phyloP scores from a whole-genome alignment of 108 stramenopile species.

The Fistulifera pelliculosa region DNA sequence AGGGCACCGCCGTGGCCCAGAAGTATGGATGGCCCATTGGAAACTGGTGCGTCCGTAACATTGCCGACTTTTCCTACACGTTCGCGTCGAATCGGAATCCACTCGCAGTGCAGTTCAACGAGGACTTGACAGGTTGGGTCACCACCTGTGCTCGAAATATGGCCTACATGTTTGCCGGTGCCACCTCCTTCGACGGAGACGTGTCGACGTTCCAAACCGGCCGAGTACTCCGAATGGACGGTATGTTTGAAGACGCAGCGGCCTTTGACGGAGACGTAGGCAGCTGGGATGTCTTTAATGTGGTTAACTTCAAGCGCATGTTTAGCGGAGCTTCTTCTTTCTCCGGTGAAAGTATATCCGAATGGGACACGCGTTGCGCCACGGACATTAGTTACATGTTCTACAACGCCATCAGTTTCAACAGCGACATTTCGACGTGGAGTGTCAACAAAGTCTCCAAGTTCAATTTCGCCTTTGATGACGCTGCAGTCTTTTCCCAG shows the following conservation, averaged over 20 bases:
- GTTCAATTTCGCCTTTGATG: constrained; percentile 1
- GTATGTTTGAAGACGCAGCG: constrained; percentile 17
- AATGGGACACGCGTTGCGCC: constrained; percentile 1
- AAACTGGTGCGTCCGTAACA: constrained; percentile 24
- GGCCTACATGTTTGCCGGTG: constrained; percentile 18
- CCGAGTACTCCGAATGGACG: constrained; percentile 4
- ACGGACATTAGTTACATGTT: background rate
- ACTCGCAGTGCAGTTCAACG: constrained; percentile 27
- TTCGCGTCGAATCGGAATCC: constrained; percentile 6
- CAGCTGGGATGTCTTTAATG: constrained; percentile 6
- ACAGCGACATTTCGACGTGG: constrained; percentile 20
- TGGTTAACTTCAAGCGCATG: constrained; percentile 13
- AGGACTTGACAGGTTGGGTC: constrained; percentile 28
- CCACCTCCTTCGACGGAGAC: constrained; percentile 23
- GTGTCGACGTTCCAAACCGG: constrained; percentile 17
- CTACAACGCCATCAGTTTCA: background rate
- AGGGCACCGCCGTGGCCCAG: constrained; percentile 1
- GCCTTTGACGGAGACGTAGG: constrained; percentile 12
- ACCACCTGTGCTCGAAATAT: constrained; percentile 12
- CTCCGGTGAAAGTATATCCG: background rate
- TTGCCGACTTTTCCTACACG: constrained; percentile 19
- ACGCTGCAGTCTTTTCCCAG: background rate
- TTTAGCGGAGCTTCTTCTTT: constrained; percentile 18
- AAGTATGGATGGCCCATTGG: constrained; percentile 30
- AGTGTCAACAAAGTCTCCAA: constrained; percentile 7